phyloP scores from a whole-genome alignment of 2,329 filamentous ascomycete genomes.

The Aspergillus jensenii region DNA sequence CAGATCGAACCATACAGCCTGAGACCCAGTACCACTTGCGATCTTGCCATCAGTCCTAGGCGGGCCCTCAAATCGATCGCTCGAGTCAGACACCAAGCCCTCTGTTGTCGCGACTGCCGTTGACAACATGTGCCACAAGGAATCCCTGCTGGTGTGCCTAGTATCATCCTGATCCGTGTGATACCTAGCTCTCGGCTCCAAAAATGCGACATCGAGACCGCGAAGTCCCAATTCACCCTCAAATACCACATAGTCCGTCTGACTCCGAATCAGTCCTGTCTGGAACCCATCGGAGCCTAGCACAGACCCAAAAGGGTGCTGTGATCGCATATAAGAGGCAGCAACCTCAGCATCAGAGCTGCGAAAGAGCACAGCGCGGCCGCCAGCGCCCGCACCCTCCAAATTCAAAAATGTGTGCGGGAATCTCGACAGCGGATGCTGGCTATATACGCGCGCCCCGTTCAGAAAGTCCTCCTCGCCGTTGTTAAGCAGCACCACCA shows the following conservation, averaged over 20 bases:
- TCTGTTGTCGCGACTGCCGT: conserved; percentile 73
- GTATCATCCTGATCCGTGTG: conserved; percentile 89
- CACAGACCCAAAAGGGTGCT: conserved; percentile 80
- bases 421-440: conserved; percentile 76
- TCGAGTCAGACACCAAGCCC: conserved; percentile 67
- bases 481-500: conserved; percentile 89
- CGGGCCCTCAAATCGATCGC: conserved; percentile 63
- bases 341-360: conserved; percentile 86
- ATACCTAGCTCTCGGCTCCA: conserved; percentile 79
- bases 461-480: conserved; percentile 92
- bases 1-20: conserved; percentile 90
- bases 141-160: conserved; percentile 65
- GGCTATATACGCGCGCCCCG: conserved; percentile 79
- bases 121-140: conserved; percentile 94
- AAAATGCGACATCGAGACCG: conserved; percentile 90
- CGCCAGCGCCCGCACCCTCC: conserved; percentile 90
- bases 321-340: conserved; percentile 68
- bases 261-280: conserved; percentile 72
- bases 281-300: conserved; percentile 83
- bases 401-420: conserved; percentile 90
- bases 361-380: conserved; percentile 82
- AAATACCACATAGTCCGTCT: conserved; percentile 88
- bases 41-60: conserved; percentile 60
- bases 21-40: conserved; percentile 64
- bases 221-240: conserved; percentile 74